Evolutionary conservation across 345 rosid genomes (phyloP).

Genomic region (Murraya paniculata): DNA sequence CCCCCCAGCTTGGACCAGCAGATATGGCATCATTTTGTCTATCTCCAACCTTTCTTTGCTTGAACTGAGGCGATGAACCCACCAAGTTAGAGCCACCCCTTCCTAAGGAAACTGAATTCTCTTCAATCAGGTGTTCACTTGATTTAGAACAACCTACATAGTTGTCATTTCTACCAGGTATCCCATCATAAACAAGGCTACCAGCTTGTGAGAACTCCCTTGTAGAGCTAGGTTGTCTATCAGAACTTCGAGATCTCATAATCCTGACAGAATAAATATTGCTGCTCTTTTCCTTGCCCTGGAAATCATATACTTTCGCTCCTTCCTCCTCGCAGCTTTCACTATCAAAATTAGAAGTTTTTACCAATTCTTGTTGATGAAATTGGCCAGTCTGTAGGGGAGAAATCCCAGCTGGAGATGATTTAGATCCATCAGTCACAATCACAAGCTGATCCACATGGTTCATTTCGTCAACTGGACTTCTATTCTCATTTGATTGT

Average conservation of each 20-base stretch:
- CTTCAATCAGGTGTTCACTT: slow-evolving; percentile 2
- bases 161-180: neutral
- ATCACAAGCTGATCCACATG: slow-evolving; percentile 2
- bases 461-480: slow-evolving; percentile 1
- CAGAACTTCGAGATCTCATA: slow-evolving; percentile 33
- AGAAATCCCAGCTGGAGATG: neutral
- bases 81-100: neutral
- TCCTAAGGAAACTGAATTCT: neutral
- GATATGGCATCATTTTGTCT: neutral
- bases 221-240: slow-evolving; percentile 13
- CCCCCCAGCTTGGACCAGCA: neutral
- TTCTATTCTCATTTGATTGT: neutral
- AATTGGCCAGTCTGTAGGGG: slow-evolving; percentile 18
- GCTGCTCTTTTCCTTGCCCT: slow-evolving; percentile 27
- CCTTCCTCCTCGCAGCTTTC: slow-evolving; percentile 22
- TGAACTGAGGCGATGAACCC: neutral
- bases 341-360: slow-evolving; percentile 27
- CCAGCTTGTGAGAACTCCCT: slow-evolving; percentile 24
- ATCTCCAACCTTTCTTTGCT: slow-evolving; percentile 2
- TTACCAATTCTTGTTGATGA: slow-evolving; percentile 27
- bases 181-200: slow-evolving; percentile 15
- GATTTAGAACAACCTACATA: neutral
- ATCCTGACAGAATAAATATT: slow-evolving; percentile 26
- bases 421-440: neutral
- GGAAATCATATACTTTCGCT: slow-evolving; percentile 28